Evolutionary conservation across 106 monocot species (phyloP), one percentile per base, ranked within the genome.

Genomic region (Dendrobium officinale): DNA sequence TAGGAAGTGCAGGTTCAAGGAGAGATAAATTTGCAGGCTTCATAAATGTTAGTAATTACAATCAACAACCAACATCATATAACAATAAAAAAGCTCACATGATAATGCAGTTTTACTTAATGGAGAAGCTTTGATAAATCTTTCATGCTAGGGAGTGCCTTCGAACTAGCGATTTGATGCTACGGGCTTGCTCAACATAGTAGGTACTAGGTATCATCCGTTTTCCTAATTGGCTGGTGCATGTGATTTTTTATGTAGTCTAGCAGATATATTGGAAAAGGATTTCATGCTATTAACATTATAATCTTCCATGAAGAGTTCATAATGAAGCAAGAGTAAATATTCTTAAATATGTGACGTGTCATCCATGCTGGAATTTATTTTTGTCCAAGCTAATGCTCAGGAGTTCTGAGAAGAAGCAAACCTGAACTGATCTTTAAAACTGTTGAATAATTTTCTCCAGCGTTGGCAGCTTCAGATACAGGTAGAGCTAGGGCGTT

Each of bases 351-450:
- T 67, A 67, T 27, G 67, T 26, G 20, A 11, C 27, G 20, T 27
- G 70, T 37, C 70, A 70, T 70, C 37, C 9, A 70, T 5, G 33
- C 4, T 70, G 4, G 29, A 70, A 22, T 31, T 70, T 13, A 31
- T 64, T 66, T 9, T n/a, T n/a, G 64, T 6, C 10, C 64, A 24
- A 66, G 10, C 10, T 24, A 70, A 70, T 70, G n/a, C 37, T 70
- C 70, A 37, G 70, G 37, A 70, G 70, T 70, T 33, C 70, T 33
- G 70, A 44, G 11, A 74, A 74, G 1, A 20, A n/a, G 18, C 20
- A 20, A 72, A 74, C 74, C 74, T 74, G 74, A 42, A 20, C 7
- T 74, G 74, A 74, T 74, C 19, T 20, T 74, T 74, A 42, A 42
- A 19, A 18, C 44, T 37, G 74, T 44, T 42, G 41, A 26, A 44